Evolutionary conservation across 306 rosid genomes (phyloP).

Genomic region (Psophocarpus tetragonolobus): DNA sequence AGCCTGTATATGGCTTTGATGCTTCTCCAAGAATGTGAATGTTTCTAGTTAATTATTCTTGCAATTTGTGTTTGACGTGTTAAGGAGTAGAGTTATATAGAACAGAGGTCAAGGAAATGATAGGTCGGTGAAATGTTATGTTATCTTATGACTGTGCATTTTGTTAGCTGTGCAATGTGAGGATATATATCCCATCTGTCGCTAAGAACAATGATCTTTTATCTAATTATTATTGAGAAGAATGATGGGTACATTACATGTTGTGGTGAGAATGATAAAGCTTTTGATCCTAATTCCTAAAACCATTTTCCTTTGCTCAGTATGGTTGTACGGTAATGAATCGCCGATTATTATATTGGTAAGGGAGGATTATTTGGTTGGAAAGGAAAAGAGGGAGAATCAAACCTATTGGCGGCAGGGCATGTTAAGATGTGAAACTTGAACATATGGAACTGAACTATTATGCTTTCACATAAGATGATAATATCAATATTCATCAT

Average conservation of each 20-base stretch:
- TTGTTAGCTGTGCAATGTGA: conserved; percentile 17
- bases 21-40: neutral
- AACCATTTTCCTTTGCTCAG: neutral
- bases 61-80: neutral
- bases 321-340: neutral
- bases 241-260: neutral
- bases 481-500: neutral
- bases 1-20: neutral
- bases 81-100: neutral
- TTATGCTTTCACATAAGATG: neutral
- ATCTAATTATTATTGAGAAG: conserved; percentile 8
- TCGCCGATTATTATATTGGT: neutral
- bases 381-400: neutral
- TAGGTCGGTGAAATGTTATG: conserved; percentile 26
- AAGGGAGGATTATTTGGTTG: neutral
- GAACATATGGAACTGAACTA: neutral
- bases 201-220: conserved; percentile 16
- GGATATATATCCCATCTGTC: neutral
- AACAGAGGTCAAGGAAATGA: conserved; percentile 5
- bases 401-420: neutral
- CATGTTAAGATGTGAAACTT: neutral
- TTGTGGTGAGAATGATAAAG: neutral
- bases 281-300: neutral
- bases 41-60: neutral
- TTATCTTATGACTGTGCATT: neutral